Evolutionary conservation across 2,329 filamentous ascomycete genomes (phyloP).

Genomic region (Curvularia verruculosa): DNA sequence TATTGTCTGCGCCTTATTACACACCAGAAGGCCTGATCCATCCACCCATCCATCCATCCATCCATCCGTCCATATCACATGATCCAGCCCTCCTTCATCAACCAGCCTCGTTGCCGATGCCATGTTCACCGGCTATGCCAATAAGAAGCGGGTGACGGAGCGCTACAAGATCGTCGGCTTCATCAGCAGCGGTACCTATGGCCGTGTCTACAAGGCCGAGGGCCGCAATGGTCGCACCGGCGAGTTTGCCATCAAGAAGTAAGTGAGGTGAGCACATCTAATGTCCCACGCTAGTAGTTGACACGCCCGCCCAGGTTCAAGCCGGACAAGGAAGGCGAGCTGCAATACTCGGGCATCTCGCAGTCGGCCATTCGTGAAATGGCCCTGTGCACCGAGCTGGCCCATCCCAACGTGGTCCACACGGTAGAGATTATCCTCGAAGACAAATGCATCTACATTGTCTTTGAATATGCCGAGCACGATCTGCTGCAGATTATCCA

Average conservation of each 20-base stretch:
- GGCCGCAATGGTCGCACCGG: conserved; percentile 74
- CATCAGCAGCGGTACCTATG: conserved; percentile 97
- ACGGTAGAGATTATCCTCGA: conserved; percentile 95
- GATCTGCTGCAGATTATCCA: conserved; percentile 98
- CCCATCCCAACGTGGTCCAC: conserved; percentile 86
- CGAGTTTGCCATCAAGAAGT: conserved; percentile 99
- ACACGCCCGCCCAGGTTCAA: conserved; percentile 67
- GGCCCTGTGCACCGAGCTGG: conserved; percentile 91
- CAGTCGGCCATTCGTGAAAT: conserved; percentile 97
- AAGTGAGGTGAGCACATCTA: conserved; percentile 36
- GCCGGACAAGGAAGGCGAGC: conserved; percentile 96
- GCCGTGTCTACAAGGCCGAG: conserved; percentile 93
- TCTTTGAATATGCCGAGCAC: conserved; percentile 98
- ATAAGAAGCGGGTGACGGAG: conserved; percentile 87
- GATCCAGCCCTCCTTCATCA: conserved; percentile 9
- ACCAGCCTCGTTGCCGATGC: conserved; percentile 34
- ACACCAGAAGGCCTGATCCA: no score
- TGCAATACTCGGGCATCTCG: conserved; percentile 96
- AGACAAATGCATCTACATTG: conserved; percentile 99
- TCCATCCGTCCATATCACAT: background rate
- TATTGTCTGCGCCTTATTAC: background rate
- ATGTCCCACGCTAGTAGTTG: conserved; percentile 22
- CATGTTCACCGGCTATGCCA: conserved; percentile 61
- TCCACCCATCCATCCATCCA: no score
- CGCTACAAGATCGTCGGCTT: conserved; percentile 97